A percentile compares a stretch with the other conserved stretches of the same genome.
These are phyloP conservation scores for Pulicaria dysenterica DNA, from an alignment of 129 eudicot genomes.

Conservation along the genomic window DNA sequence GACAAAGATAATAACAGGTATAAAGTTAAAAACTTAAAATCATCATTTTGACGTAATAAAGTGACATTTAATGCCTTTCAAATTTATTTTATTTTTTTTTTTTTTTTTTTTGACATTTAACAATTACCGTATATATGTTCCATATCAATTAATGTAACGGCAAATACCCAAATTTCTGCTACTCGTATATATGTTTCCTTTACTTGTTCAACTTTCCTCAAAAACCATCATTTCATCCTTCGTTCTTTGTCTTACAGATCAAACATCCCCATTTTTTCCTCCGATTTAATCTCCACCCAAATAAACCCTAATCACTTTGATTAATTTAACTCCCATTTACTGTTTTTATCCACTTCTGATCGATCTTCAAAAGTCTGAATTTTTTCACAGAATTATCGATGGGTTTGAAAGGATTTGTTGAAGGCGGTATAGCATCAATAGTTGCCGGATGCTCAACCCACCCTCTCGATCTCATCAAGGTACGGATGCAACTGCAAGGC, in stretches of 20 bases:
- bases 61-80: no score
- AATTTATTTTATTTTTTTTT: no score
- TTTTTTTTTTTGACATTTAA: no score
- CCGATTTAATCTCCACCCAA: slow-evolving; percentile 44
- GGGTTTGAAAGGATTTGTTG: slow-evolving; percentile 85
- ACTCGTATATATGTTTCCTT: slow-evolving; percentile 24
- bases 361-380: not conserved
- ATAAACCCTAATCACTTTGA: slow-evolving; percentile 42
- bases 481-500: slow-evolving; percentile 95
- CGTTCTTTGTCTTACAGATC: slow-evolving; percentile 51
- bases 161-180: not conserved
- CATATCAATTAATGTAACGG: slow-evolving; percentile 7
- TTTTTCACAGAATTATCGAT: slow-evolving; percentile 46
- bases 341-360: not conserved
- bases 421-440: slow-evolving; percentile 92
- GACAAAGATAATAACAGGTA: no score
- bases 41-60: no score
- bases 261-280: slow-evolving; percentile 62
- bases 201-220: slow-evolving; percentile 18
- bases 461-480: slow-evolving; percentile 86
- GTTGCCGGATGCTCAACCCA: slow-evolving; percentile 84
- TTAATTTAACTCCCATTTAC: not conserved
- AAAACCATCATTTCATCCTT: slow-evolving; percentile 14
- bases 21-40: no score
- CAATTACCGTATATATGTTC: not conserved